phyloP scores from a whole-genome alignment of 2,329 filamentous ascomycete genomes.

The Botrytis fragariae region DNA sequence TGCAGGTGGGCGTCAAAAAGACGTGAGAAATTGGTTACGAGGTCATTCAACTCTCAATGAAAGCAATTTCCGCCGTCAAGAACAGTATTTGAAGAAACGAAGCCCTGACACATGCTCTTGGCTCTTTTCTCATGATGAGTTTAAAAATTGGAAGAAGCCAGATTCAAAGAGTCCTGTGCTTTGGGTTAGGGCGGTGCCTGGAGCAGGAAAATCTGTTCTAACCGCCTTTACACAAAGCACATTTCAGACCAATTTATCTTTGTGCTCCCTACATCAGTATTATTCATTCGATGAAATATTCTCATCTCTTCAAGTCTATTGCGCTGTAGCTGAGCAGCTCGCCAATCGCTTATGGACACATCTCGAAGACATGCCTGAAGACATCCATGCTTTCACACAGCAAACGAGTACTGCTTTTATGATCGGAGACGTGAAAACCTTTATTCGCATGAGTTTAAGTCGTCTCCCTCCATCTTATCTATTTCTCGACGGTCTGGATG shows the following conservation, averaged over 20 bases:
- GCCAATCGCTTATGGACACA: conserved; percentile 3
- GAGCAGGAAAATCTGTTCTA: conserved; percentile 8
- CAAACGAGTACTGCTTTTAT: neutral
- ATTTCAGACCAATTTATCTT: neutral
- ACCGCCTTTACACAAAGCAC: neutral
- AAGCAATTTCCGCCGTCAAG: conserved; percentile 5
- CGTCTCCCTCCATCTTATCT: neutral
- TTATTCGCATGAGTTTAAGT: conserved; percentile 1
- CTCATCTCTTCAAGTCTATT: conserved; percentile 9
- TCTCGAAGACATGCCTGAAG: conserved; percentile 11
- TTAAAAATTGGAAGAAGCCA: neutral
- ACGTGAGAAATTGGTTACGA: conserved; percentile 14
- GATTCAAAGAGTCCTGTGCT: neutral
- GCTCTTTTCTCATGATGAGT: conserved; percentile 3
- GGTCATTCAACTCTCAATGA: conserved; percentile 1
- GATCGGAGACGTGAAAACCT: neutral
- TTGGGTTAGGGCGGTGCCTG: conserved; percentile 9
- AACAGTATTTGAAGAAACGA: neutral
- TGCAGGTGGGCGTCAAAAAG: conserved; percentile 6
- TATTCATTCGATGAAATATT: conserved; percentile 10
- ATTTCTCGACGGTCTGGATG: conserved; percentile 12
- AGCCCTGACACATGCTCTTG: conserved; percentile 12
- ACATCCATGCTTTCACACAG: conserved; percentile 15
- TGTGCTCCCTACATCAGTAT: conserved; percentile 5
- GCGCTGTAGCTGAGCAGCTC: conserved; percentile 9